Evolutionary conservation across 148 eudicot species (phyloP), one percentile per base, ranked within the genome.

Genomic region (Chenopodium formosanum): DNA sequence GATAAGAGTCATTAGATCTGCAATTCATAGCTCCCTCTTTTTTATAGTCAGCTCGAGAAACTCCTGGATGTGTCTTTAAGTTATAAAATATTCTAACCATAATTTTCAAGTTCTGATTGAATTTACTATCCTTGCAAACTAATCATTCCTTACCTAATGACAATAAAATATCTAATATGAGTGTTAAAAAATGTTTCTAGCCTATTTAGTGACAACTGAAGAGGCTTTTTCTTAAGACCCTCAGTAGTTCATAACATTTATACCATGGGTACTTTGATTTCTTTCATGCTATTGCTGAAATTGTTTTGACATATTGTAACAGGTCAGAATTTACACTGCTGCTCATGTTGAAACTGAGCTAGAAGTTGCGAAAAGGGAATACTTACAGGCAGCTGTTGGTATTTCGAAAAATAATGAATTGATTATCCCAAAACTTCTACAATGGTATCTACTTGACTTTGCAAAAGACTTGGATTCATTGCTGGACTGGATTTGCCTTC

Each of bases 401-500:
- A 88, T 93, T 77, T 90, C 93, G 20, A 69, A 75, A 63, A 47
- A 83, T 37, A 80, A 87, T 78, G 90, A 93, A 66, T 29, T 93
- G 22, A 83, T 91, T 27, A 91, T 95, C 72, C 98, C 98, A 7
- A 95, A 94, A 84, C 84, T 95, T 66, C 74, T 95, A 69, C 94
- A 95, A 84, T 92, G 96, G 94, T 91, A 92, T 84, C 88, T 92
- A 22, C 93, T 93, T n/a, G 98, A 95, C 75, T 95, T 93, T 81
- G 97, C 91, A 8, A 92, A 95, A 87, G 98, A 95, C 82, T 83
- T 93, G 86, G 93, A 93, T 46, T 88, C 93, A 17, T 88, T 95
- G 79, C 84, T 93, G 32, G 97, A 95, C 83, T 95, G 98, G 98
- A 82, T 93, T 72, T 95, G 96, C 86, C 88, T 95, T 82, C 96